Conservation (phyloP, 768 basidiomycete genomes). For the Lepiota brunneoincarnata region DNA sequence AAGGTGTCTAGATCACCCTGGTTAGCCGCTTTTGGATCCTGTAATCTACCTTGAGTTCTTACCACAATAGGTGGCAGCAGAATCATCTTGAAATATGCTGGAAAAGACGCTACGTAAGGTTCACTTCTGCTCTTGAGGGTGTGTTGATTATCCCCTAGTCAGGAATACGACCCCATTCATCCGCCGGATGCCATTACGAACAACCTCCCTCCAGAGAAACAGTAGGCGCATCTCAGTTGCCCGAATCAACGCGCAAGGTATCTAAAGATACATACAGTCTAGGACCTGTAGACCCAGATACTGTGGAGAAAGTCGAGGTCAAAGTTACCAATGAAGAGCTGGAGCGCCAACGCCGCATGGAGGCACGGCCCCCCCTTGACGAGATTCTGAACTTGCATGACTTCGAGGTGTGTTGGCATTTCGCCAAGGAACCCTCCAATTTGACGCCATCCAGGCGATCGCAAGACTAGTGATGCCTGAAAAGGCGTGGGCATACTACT, state of each 20-base stretch:
- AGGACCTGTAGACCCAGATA: constrained; percentile 68
- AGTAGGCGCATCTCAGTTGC: constrained; percentile 41
- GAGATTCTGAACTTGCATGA: constrained; percentile 91
- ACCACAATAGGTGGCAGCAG: constrained; percentile 63
- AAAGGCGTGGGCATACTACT: constrained; percentile 96
- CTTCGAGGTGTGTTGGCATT: constrained; percentile 64
- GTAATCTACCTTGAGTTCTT: background rate
- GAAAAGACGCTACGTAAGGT: constrained; percentile 83
- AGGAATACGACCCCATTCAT: constrained; percentile 87
- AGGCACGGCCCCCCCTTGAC: constrained; percentile 65
- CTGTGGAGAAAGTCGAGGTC: constrained; percentile 60
- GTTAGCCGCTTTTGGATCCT: constrained; percentile 25
- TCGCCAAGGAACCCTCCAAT: background rate
- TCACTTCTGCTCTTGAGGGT: background rate
- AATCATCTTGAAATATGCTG: constrained; percentile 86
- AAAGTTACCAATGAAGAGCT: constrained; percentile 70
- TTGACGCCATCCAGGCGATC: constrained; percentile 53
- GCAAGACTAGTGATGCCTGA: constrained; percentile 79
- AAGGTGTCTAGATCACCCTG: constrained; percentile 57
- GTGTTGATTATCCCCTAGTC: constrained; percentile 32
- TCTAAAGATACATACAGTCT: constrained; percentile 35
- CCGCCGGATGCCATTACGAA: constrained; percentile 78
- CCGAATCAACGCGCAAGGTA: background rate
- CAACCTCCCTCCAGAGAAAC: constrained; percentile 81
- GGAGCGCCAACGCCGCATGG: constrained; percentile 58